Base-by-base conservation (phyloP, 352 stramenopile genomes). In the Nothophytophthora sp. region DNA sequence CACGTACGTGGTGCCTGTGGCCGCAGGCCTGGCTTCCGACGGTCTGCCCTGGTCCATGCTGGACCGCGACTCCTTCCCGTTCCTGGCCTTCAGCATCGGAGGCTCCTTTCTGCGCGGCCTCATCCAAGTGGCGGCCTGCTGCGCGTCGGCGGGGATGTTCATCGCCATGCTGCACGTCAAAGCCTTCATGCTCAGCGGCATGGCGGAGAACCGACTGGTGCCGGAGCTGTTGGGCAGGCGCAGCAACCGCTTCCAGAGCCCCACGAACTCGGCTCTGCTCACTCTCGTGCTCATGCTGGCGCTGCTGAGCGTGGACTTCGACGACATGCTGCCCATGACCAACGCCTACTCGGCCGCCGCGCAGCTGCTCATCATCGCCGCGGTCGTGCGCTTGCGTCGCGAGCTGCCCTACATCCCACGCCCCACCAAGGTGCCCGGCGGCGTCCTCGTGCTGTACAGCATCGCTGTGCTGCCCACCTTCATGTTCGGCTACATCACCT, bases 291-390 rank as follows among this genome's bases (percentile, higher is more conserved):
- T 67, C 23, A 76, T 67, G 47, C 43, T 88, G 5, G 57, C 63
- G 29, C 50, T 90, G 9, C 24, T 86, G 24, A 63, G 48, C 25
- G 22, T 87, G 32, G 76, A 85, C 39, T 93, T 92, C 42, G 55
- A 92, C 22, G 68, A 74, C 34, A 69, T 96, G 36, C 45, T 97
- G 5, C 70, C 84, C 13, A 79, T 98, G 60, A 76, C 96, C 15
- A 98, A 98, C 64, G 86, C 95, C 7, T 93, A 96, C 50, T 96
- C 95, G 34, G 76, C 81, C 12, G 67, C 85, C 16, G 64, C 85
- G 12, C 67, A 98, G 34, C 33, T 98, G 4, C 57, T 98, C 25
- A 92, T 98, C 49, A 96, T 98, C 55, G 70, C 64, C 11, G 81
- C 95, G 0, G 88, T 95, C 66, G 73, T 98, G 40, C 84, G 92